Conservation (phyloP, 2,329 filamentous ascomycete species). For the Apiospora rasikravindrae region DNA sequence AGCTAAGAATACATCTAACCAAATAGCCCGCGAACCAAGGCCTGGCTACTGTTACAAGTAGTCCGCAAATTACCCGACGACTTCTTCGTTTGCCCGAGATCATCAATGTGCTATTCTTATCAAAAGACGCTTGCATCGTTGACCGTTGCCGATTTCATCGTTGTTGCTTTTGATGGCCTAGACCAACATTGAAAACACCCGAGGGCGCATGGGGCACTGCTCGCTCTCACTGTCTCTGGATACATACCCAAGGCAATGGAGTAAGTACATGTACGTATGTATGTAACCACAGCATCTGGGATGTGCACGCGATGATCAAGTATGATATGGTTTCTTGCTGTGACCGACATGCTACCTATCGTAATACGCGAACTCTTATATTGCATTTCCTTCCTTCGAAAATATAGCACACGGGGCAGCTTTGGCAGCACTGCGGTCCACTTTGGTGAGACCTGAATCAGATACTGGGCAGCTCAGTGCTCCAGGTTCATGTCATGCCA, state of each 20-base stretch:
- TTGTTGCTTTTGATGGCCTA: background rate
- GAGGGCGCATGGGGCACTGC: background rate
- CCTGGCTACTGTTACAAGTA: background rate
- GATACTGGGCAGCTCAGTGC: slow-evolving; percentile 6
- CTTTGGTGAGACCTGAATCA: slow-evolving; percentile 7
- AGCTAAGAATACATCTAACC: background rate
- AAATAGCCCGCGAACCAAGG: background rate
- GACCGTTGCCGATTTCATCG: background rate
- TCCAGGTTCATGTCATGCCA: background rate
- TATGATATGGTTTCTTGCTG: background rate
- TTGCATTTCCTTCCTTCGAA: background rate
- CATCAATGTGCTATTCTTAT: background rate
- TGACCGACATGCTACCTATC: background rate
- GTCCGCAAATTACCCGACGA: background rate
- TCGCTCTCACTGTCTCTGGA: background rate
- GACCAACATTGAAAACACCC: background rate
- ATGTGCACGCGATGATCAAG: background rate
- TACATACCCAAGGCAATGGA: too few relatives aligned
- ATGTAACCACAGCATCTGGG: background rate
- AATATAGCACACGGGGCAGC: background rate
- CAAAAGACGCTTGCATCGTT: background rate
- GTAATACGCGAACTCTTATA: background rate
- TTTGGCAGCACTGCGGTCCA: background rate
- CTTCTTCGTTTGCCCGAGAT: background rate
- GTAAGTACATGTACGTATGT: too few relatives aligned